Conservation (phyloP, 169 alveolate species). For the Cystoisospora suis region DNA sequence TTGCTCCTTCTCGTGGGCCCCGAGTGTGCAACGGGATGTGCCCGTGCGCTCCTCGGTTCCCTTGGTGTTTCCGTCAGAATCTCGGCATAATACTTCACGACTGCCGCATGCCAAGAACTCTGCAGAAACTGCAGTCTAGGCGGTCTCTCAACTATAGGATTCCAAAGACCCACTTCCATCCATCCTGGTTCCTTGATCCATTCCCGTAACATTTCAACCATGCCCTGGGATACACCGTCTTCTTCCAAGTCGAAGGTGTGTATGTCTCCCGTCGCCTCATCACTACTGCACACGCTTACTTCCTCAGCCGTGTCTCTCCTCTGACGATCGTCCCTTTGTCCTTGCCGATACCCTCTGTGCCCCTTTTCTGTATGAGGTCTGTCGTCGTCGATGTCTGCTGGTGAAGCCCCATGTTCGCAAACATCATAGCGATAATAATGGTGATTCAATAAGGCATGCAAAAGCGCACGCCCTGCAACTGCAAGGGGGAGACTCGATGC, state of each 20-base stretch:
- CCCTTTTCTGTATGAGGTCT: too few species aligned
- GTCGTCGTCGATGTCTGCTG: too few species aligned
- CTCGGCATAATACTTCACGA: too few species aligned
- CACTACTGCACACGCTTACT: neutral
- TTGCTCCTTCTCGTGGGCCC: too few species aligned
- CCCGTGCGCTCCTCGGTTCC: too few species aligned
- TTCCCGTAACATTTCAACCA: constrained; percentile 5
- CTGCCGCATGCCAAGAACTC: neutral
- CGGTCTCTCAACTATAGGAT: neutral
- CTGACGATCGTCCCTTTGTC: neutral
- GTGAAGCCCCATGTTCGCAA: too few species aligned
- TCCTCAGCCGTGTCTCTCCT: neutral
- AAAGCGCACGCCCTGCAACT: neutral
- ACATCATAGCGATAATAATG: neutral
- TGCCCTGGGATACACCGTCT: neutral
- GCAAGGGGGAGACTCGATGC: neutral
- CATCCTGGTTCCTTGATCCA: constrained; percentile 6
- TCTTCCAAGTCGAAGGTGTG: neutral
- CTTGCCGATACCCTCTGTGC: neutral
- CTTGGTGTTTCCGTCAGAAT: too few species aligned
- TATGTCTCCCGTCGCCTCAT: neutral
- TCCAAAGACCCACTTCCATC: constrained; percentile 12
- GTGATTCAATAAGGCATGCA: neutral
- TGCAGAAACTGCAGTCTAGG: neutral
- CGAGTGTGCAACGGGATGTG: too few species aligned